These are phyloP conservation scores for Obba rivulosa DNA, from an alignment of 768 basidiomycete genomes.

Conservation along the genomic window DNA sequence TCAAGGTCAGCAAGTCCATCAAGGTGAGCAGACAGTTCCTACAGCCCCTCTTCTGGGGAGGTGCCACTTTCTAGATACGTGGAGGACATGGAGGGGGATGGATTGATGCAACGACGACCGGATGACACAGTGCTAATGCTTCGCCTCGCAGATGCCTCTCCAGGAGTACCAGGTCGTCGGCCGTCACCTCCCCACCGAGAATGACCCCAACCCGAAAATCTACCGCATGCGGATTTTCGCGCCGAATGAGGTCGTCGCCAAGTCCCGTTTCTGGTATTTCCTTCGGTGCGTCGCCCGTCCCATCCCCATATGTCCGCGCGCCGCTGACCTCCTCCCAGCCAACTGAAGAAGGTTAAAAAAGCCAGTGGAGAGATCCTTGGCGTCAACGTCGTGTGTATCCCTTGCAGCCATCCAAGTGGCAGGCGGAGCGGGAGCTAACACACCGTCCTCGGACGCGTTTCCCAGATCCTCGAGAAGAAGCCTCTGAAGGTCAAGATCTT, in stretches of 20 bases:
- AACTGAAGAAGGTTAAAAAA: constrained; percentile 99
- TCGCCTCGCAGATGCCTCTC: constrained; percentile 56
- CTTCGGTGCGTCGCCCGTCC: constrained; percentile 52
- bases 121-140: constrained; percentile 15
- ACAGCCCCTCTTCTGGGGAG: too few relatives aligned
- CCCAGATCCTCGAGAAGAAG: constrained; percentile 95
- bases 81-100: constrained; percentile 18
- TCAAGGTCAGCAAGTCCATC: constrained; percentile 5
- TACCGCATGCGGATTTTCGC: constrained; percentile 99
- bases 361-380: constrained; percentile 98
- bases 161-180: constrained; percentile 97
- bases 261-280: constrained; percentile 99
- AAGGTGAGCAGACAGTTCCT: not conserved
- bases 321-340: constrained; percentile 39
- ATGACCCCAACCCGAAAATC: constrained; percentile 93
- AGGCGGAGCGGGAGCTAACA: constrained; percentile 60
- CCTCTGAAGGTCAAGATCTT: constrained; percentile 99
- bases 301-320: not conserved
- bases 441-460: constrained; percentile 19
- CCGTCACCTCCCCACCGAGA: constrained; percentile 92
- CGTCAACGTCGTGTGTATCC: constrained; percentile 88
- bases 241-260: constrained; percentile 97
- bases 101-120: constrained; percentile 23
- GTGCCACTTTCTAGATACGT: too few relatives aligned
- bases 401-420: constrained; percentile 80